phyloP scores from a whole-genome alignment of 345 rosid genomes.

The Nasturtium officinale region DNA sequence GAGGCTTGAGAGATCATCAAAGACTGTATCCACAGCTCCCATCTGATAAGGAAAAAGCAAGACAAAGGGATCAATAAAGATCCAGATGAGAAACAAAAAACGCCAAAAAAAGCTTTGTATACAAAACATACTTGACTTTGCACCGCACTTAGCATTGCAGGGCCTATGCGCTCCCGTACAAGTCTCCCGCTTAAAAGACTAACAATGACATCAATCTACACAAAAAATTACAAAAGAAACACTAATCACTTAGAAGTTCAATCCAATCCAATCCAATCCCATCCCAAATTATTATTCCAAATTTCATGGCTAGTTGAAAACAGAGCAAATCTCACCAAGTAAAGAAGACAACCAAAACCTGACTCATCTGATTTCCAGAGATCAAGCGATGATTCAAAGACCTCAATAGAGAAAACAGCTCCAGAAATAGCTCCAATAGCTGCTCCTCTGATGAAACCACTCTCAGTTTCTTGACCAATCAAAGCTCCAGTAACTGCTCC shows the following conservation, averaged over 20 bases:
- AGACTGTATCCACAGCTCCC: conserved; percentile 81
- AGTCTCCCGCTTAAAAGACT: conserved; percentile 97
- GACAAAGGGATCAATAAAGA: neutral
- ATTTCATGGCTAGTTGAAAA: neutral
- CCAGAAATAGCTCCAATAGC: conserved; percentile 98
- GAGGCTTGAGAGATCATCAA: conserved; percentile 73
- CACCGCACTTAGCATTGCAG: conserved; percentile 98
- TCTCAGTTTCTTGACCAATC: conserved; percentile 98
- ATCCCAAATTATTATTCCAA: neutral
- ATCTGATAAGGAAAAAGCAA: conserved; percentile 52
- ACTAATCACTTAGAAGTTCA: neutral
- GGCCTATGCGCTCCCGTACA: conserved; percentile 90
- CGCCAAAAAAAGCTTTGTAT: neutral
- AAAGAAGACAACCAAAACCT: conserved; percentile 80
- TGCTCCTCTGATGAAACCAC: conserved; percentile 95
- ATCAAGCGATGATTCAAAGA: conserved; percentile 88
- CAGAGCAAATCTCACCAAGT: conserved; percentile 67
- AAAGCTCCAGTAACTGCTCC: conserved; percentile 98
- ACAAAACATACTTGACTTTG: conserved; percentile 84
- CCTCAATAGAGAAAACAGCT: conserved; percentile 97
- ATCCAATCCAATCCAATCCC: neutral
- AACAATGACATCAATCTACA: conserved; percentile 91
- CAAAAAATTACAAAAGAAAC: neutral
- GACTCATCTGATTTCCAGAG: conserved; percentile 97
- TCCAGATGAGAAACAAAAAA: neutral